phyloP scores from a whole-genome alignment of 2,329 filamentous ascomycete genomes.

The Verticillium albo-atrum region DNA sequence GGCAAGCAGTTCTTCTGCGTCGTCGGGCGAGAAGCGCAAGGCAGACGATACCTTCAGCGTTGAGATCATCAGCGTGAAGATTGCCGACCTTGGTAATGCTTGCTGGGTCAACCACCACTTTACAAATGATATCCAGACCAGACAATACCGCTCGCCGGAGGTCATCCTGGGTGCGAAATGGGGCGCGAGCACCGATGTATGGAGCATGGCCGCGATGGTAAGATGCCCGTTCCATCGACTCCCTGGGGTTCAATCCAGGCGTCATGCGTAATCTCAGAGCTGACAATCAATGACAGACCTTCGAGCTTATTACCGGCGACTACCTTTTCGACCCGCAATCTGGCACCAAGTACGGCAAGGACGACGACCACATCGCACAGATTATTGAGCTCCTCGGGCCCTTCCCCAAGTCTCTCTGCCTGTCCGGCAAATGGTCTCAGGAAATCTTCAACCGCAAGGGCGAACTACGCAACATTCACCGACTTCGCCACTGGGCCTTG shows the following conservation, averaged over 20 bases:
- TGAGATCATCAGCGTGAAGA: conserved; percentile 95
- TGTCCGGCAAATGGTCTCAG: conserved; percentile 94
- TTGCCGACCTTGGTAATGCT: conserved; percentile 95
- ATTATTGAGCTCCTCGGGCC: conserved; percentile 95
- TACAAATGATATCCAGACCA: conserved; percentile 97
- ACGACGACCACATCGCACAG: conserved; percentile 98
- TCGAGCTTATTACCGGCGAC: conserved; percentile 96
- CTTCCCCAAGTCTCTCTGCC: conserved; percentile 87
- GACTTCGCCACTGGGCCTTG: conserved; percentile 91
- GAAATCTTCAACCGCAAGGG: conserved; percentile 99
- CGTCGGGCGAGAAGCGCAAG: conserved; percentile 57
- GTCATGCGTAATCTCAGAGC: background rate
- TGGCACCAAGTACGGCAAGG: conserved; percentile 97
- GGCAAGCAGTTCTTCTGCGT: conserved; percentile 44
- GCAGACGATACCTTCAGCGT: conserved; percentile 51
- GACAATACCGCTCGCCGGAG: conserved; percentile 95
- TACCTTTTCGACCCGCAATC: conserved; percentile 98
- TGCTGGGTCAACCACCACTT: conserved; percentile 99
- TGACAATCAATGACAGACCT: conserved; percentile 62
- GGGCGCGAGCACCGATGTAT: conserved; percentile 98
- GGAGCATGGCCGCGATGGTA: conserved; percentile 99
- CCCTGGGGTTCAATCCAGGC: background rate
- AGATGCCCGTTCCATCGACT: conserved; percentile 28
- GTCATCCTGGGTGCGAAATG: conserved; percentile 96
- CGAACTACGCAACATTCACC: conserved; percentile 94